Evolutionary conservation across 495 filamentous ascomycete species (phyloP).

Genomic region (Gamarada debralockiae): DNA sequence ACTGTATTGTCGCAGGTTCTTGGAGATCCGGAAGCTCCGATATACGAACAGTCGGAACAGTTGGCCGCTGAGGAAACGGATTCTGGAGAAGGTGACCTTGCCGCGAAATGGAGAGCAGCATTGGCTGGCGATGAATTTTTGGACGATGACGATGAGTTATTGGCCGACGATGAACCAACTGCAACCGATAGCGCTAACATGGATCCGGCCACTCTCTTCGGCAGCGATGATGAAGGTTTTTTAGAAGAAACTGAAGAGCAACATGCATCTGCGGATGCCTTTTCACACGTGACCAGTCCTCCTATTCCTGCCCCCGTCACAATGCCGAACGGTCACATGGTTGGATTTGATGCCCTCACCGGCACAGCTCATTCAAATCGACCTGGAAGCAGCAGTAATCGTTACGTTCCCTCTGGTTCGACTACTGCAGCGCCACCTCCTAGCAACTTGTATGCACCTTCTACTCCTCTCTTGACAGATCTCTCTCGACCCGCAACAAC

Average conservation of each 20-base stretch:
- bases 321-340: conserved; percentile 24
- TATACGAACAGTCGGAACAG: conserved; percentile 24
- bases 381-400: conserved; percentile 13
- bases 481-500: conserved; percentile 34
- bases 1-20: conserved; percentile 25
- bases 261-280: not conserved
- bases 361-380: not conserved
- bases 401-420: conserved; percentile 23
- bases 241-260: conserved; percentile 55
- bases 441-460: conserved; percentile 18
- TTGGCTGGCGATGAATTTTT: conserved; percentile 75
- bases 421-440: not conserved
- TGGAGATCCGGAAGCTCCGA: conserved; percentile 15
- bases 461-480: conserved; percentile 23
- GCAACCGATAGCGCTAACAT: conserved; percentile 46
- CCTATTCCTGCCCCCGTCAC: conserved; percentile 1
- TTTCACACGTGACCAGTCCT: conserved; percentile 8
- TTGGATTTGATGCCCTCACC: conserved; percentile 25
- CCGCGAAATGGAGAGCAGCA: conserved; percentile 79
- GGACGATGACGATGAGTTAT: conserved; percentile 54
- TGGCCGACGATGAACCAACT: conserved; percentile 61
- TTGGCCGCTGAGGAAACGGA: conserved; percentile 24
- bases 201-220: conserved; percentile 28
- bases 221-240: conserved; percentile 71
- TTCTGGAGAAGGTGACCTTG: conserved; percentile 56